These are phyloP conservation scores for Ganoderma leucocontextum DNA, from an alignment of 1,284 basidiomycete genomes.

Conservation along the genomic window DNA sequence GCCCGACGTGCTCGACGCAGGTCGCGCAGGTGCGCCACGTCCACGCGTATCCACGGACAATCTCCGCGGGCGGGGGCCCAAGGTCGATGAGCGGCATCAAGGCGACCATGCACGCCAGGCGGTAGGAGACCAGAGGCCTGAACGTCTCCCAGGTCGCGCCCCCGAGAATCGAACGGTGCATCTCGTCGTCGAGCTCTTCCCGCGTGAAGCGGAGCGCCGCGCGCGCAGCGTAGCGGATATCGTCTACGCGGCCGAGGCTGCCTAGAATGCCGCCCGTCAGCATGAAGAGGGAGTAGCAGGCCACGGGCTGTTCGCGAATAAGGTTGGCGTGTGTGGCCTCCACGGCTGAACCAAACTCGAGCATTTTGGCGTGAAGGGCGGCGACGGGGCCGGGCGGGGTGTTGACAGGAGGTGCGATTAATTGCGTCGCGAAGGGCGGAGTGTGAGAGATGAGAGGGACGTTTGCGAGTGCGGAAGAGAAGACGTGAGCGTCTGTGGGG, in stretches of 20 bases:
- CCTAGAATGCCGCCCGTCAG: background rate
- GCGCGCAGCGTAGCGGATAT: background rate
- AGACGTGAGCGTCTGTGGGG: background rate
- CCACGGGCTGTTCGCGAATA: background rate
- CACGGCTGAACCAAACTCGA: background rate
- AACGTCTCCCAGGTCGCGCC: background rate
- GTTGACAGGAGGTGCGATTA: background rate
- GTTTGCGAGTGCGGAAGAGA: background rate
- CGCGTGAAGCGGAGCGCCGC: background rate
- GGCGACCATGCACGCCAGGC: background rate
- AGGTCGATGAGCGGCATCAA: background rate
- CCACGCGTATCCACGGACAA: background rate
- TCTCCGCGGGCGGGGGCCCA: background rate
- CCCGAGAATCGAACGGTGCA: background rate
- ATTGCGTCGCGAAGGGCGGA: background rate
- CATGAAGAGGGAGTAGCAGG: background rate
- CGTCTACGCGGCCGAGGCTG: background rate
- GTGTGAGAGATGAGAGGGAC: background rate
- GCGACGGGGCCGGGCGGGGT: background rate
- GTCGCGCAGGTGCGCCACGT: background rate
- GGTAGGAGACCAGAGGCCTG: background rate
- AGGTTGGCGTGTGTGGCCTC: background rate
- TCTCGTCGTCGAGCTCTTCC: background rate
- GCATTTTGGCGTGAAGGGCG: no score
- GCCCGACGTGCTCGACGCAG: background rate